These are phyloP conservation scores for Trichoderma koningii DNA, from an alignment of 2,329 filamentous ascomycete species.

Conservation along the genomic window DNA sequence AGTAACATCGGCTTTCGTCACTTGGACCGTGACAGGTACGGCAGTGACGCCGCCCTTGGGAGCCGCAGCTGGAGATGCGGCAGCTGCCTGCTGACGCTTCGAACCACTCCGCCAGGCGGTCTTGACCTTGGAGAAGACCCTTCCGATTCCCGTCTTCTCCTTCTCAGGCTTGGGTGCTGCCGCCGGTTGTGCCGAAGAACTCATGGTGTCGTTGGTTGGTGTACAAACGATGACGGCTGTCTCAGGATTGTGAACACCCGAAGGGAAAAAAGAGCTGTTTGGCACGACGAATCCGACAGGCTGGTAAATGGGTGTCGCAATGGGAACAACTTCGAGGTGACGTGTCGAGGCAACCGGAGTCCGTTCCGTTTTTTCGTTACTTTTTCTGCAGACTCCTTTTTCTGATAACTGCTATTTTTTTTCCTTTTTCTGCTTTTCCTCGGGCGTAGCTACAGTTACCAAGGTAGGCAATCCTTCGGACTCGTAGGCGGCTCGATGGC, in stretches of 20 bases:
- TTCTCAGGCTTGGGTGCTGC: conserved; percentile 41
- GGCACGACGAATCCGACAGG: conserved; percentile 4
- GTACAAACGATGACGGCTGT: conserved; percentile 3
- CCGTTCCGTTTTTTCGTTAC: conserved; percentile 1
- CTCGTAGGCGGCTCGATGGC: conserved; percentile 1
- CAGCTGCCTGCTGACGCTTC: conserved; percentile 28
- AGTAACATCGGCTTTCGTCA: not conserved
- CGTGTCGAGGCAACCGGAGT: conserved; percentile 12
- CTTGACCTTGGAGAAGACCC: conserved; percentile 52
- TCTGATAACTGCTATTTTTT: not conserved
- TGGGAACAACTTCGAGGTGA: not conserved
- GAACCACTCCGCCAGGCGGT: conserved; percentile 50
- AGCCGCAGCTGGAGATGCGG: not conserved
- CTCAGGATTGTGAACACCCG: not conserved
- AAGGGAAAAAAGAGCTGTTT: conserved; percentile 2
- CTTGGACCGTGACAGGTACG: not conserved
- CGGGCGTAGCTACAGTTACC: conserved; percentile 5
- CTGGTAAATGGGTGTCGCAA: conserved; percentile 15
- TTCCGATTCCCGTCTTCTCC: conserved; percentile 52
- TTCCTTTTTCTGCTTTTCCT: not conserved
- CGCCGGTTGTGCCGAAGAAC: conserved; percentile 45
- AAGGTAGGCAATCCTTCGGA: conserved; percentile 16
- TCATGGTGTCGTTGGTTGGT: conserved; percentile 41
- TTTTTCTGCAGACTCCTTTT: not conserved
- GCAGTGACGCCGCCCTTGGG: not conserved